phyloP scores from a whole-genome alignment of 2,329 filamentous ascomycete species.

The Aspergillus puulaauensis region DNA sequence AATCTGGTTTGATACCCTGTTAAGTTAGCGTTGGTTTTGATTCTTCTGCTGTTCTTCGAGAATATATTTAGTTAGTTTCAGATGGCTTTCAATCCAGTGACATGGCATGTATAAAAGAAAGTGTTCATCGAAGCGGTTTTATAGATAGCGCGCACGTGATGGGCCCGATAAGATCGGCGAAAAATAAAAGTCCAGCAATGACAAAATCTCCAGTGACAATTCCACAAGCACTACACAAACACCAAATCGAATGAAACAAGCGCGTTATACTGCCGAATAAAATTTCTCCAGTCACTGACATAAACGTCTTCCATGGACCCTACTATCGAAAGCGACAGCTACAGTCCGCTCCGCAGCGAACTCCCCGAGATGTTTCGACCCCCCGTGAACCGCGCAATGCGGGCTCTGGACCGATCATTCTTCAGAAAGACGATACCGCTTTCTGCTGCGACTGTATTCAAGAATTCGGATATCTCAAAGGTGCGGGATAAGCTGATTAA shows the following conservation, averaged over 20 bases:
- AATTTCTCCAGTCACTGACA: background rate
- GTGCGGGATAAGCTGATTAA: slow-evolving; percentile 66
- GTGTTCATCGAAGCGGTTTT: too few relatives aligned
- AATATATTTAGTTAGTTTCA: background rate
- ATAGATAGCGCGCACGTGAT: slow-evolving; percentile 22
- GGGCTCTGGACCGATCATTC: slow-evolving; percentile 76
- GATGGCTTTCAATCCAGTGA: background rate
- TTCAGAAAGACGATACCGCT: slow-evolving; percentile 76
- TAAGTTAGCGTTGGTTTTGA: background rate
- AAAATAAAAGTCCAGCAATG: background rate
- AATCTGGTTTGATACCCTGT: slow-evolving; percentile 22
- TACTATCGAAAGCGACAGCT: slow-evolving; percentile 9
- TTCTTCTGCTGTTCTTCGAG: background rate
- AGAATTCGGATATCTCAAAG: slow-evolving; percentile 71
- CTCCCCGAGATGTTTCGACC: slow-evolving; percentile 66
- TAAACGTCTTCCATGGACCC: slow-evolving; percentile 15
- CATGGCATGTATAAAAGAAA: background rate
- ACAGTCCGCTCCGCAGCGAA: slow-evolving; percentile 24
- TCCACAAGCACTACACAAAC: background rate
- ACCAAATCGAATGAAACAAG: background rate
- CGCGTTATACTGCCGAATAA: too few relatives aligned
- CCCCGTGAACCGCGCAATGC: slow-evolving; percentile 76
- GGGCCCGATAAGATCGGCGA: slow-evolving; percentile 23
- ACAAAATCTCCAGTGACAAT: background rate
- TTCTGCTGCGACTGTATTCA: slow-evolving; percentile 74